A percentile compares a stretch with the other conserved stretches of the same genome.
Conservation (phyloP, 2,329 filamentous ascomycete species). For the Exophiala oligosperma region DNA sequence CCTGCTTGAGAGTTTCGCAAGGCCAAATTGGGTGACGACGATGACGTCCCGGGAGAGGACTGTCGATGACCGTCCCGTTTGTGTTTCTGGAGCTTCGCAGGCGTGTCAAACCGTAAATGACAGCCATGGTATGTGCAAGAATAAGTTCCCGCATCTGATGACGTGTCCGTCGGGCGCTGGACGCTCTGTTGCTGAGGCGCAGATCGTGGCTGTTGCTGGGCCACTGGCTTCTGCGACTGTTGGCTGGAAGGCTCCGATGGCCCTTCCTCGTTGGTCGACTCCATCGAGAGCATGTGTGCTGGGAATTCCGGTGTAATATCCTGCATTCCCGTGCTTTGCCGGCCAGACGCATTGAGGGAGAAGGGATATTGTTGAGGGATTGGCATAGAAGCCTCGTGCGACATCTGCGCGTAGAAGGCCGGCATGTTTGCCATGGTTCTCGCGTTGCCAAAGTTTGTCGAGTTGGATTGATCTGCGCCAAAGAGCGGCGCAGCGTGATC, state of each 20-base stretch:
- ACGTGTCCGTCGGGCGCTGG: conserved; percentile 62
- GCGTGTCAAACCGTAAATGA: conserved; percentile 82
- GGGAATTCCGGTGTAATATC: conserved; percentile 58
- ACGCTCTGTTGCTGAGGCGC: conserved; percentile 44
- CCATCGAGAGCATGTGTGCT: conserved; percentile 60
- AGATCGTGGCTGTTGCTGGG: conserved; percentile 20
- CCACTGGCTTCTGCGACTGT: conserved; percentile 29
- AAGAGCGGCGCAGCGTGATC: conserved; percentile 72
- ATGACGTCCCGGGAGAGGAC: conserved; percentile 54
- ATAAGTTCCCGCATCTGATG: conserved; percentile 83
- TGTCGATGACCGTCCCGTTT: conserved; percentile 90
- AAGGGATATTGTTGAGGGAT: conserved; percentile 31
- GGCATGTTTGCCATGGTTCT: conserved; percentile 34
- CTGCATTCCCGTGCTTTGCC: conserved; percentile 34
- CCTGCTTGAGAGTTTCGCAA: conserved; percentile 84
- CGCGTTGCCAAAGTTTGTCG: conserved; percentile 50
- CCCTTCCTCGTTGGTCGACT: conserved; percentile 59
- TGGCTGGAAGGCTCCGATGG: conserved; percentile 29
- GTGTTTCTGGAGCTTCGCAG: conserved; percentile 85
- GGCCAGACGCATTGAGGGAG: conserved; percentile 26
- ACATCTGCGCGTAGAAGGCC: conserved; percentile 35
- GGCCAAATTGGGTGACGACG: conserved; percentile 53
- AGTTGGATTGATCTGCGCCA: conserved; percentile 55
- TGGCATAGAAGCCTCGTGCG: conserved; percentile 24
- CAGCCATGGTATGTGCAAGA: conserved; percentile 96